Percentiles rank a stretch among this genome's conserved stretches.
Conservation (phyloP, 2,329 filamentous ascomycete genomes). For the Aspergillus latus region DNA sequence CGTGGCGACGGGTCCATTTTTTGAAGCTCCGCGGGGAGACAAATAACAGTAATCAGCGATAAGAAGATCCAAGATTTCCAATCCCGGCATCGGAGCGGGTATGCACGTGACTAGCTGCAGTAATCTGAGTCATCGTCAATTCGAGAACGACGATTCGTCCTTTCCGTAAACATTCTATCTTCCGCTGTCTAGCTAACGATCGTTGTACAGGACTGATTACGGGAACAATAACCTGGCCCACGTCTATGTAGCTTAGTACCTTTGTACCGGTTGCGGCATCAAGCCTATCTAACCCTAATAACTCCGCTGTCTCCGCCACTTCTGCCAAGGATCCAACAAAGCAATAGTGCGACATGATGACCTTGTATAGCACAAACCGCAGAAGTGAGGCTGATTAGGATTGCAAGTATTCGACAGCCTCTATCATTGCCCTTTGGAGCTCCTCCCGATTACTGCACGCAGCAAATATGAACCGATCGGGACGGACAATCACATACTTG, state of each 20-base stretch:
- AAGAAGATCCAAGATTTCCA: conserved; percentile 8
- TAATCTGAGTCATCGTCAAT: not conserved
- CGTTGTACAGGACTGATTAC: too few species aligned
- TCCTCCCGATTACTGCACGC: conserved; percentile 26
- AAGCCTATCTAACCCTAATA: not conserved
- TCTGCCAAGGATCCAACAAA: not conserved
- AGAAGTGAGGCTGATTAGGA: not conserved
- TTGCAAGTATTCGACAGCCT: not conserved
- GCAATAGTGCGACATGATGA: too few species aligned
- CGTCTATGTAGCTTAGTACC: not conserved
- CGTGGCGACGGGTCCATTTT: conserved; percentile 26
- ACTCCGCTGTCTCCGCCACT: not conserved
- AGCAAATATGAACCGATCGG: conserved; percentile 38
- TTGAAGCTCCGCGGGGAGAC: conserved; percentile 12
- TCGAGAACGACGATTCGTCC: not conserved
- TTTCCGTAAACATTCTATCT: not conserved
- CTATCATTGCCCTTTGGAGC: conserved; percentile 15
- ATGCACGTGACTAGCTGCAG: not conserved
- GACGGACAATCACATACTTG: conserved; percentile 33
- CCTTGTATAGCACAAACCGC: too few species aligned
- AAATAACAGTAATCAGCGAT: conserved; percentile 3
- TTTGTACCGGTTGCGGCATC: not conserved
- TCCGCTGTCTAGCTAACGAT: too few species aligned
- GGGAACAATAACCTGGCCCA: not conserved
- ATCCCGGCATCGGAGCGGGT: conserved; percentile 6